Percentiles rank a stretch among this genome's conserved stretches.
These are phyloP conservation scores for Davidsoniella virescens DNA, from an alignment of 2,329 filamentous ascomycete genomes.

Conservation along the genomic window DNA sequence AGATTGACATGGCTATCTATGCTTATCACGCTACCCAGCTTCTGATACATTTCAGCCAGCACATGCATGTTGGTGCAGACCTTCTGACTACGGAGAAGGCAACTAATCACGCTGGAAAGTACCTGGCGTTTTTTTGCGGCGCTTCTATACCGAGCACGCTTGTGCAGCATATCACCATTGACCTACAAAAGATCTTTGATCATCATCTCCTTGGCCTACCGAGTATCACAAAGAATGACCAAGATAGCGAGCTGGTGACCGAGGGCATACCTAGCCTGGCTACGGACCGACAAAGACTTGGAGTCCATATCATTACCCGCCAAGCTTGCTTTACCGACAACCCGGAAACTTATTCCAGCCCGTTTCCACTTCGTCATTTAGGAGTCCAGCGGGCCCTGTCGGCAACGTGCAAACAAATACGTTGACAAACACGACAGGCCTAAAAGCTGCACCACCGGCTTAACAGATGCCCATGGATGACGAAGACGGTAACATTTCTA, in stretches of 20 bases:
- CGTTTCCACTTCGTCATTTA: neutral
- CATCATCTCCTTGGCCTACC: neutral
- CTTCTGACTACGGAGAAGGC: slow-evolving; percentile 16
- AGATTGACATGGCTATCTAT: slow-evolving; percentile 27
- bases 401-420: no score
- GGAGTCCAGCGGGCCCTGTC: no score
- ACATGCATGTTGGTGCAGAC: slow-evolving; percentile 14
- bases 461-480: neutral
- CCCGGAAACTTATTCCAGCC: neutral
- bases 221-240: neutral
- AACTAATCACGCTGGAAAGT: slow-evolving; percentile 16
- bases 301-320: slow-evolving; percentile 25
- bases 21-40: slow-evolving; percentile 26
- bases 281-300: slow-evolving; percentile 20
- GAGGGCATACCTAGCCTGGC: slow-evolving; percentile 16
- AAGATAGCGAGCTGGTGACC: neutral
- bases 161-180: slow-evolving; percentile 16
- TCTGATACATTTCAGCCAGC: slow-evolving; percentile 19
- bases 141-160: slow-evolving; percentile 9
- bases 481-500: neutral
- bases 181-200: slow-evolving; percentile 17
- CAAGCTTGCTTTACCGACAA: slow-evolving; percentile 26
- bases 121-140: slow-evolving; percentile 19
- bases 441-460: no score
- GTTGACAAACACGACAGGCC: no score